Percentiles rank a stretch among this genome's conserved stretches.
Conservation (phyloP, 768 basidiomycete species). For the Kwoniella europaea region DNA sequence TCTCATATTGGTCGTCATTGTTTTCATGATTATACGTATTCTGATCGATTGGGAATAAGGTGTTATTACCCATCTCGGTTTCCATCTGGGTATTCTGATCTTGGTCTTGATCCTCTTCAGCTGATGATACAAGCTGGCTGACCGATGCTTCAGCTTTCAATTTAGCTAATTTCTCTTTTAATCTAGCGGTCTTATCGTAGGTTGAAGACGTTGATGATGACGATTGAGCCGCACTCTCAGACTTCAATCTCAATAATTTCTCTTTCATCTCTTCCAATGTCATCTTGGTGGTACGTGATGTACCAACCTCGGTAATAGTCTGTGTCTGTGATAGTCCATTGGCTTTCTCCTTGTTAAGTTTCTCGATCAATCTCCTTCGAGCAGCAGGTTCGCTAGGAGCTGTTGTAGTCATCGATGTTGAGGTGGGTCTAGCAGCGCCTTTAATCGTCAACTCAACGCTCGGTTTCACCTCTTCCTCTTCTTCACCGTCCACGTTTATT, state of each 20-base stretch:
- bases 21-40: neutral
- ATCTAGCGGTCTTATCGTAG: neutral
- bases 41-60: neutral
- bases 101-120: neutral
- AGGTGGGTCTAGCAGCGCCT: slow-evolving; percentile 29
- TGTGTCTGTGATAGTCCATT: neutral
- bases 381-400: slow-evolving; percentile 2
- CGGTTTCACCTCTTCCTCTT: neutral
- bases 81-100: neutral
- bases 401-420: neutral
- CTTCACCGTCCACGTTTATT: slow-evolving; percentile 16
- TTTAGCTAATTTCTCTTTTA: slow-evolving; percentile 5
- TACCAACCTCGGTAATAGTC: neutral
- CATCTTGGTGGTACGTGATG: neutral
- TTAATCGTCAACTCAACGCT: slow-evolving; percentile 23
- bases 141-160: slow-evolving; percentile 2
- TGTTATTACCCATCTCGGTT: neutral
- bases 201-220: neutral
- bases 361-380: slow-evolving; percentile 1
- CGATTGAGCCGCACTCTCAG: neutral
- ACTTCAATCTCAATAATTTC: neutral
- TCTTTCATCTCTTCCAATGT: neutral
- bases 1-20: too few relatives aligned
- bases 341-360: slow-evolving; percentile 8
- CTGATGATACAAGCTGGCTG: too few relatives aligned